Evolutionary conservation across 768 basidiomycete species (phyloP).

Genomic region (Kwoniella heveanensis): DNA sequence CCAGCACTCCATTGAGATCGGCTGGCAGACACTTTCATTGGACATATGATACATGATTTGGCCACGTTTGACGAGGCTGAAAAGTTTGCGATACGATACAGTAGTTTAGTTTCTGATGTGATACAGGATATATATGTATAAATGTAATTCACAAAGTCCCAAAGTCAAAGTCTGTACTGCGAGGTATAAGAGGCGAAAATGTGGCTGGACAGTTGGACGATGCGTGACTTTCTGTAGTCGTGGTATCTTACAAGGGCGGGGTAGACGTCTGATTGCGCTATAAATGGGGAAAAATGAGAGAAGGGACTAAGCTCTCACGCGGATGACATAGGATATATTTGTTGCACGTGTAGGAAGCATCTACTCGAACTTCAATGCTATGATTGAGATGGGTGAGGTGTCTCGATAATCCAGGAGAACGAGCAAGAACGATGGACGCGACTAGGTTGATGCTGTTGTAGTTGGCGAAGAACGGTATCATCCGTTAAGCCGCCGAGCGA

Average conservation of each 20-base stretch:
- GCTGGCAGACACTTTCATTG: no score
- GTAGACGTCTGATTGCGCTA: background rate
- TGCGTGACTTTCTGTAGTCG: background rate
- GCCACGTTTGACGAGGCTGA: background rate
- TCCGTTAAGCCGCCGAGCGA: slow-evolving; percentile 24
- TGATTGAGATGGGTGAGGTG: no score
- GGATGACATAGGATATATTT: no score
- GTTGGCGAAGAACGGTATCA: no score
- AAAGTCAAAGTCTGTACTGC: no score
- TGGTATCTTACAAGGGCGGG: slow-evolving; percentile 1
- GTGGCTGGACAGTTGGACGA: background rate
- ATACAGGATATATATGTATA: background rate
- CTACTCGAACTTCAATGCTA: no score
- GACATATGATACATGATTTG: slow-evolving; percentile 15
- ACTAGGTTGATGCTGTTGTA: no score
- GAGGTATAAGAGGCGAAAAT: background rate
- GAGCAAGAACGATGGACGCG: no score
- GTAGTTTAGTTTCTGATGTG: background rate
- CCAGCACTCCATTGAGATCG: no score
- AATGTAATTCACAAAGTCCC: slow-evolving; percentile 4
- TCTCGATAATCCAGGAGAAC: no score
- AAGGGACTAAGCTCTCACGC: no score
- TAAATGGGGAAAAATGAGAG: background rate
- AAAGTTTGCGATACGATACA: background rate
- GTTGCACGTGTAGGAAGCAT: no score